phyloP scores from a whole-genome alignment of 129 eudicot species.

The Saposhnikovia divaricata region DNA sequence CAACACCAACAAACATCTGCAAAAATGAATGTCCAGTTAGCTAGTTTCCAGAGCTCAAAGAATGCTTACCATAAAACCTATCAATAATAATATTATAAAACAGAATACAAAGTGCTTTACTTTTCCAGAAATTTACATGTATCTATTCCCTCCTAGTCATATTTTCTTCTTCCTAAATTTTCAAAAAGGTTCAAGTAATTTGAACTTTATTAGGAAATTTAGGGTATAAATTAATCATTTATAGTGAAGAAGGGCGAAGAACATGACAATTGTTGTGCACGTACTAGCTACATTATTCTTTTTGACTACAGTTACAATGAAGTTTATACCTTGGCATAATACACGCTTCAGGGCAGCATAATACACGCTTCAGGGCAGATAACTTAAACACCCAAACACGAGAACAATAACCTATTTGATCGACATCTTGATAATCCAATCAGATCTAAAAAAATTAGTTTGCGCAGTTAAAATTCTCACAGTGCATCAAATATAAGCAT shows the following conservation, averaged over 20 bases:
- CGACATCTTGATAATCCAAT: not conserved
- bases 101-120: not conserved
- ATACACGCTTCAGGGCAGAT: not conserved
- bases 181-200: not conserved
- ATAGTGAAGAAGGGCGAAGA: not conserved
- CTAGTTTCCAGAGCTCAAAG: conserved; percentile 5
- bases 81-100: not conserved
- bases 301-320: not conserved
- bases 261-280: not conserved
- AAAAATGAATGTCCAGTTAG: conserved; percentile 14
- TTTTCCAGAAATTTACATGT: not conserved
- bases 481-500: not conserved
- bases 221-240: not conserved
- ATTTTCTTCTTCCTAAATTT: not conserved
- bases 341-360: not conserved
- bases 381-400: not conserved
- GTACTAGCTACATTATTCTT: not conserved
- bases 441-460: not conserved
- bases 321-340: not conserved
- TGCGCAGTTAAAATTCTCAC: not conserved
- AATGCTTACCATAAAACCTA: not conserved
- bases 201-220: not conserved
- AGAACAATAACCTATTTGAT: not conserved
- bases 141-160: not conserved
- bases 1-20: conserved; percentile 99